Conservation (phyloP, 2,329 filamentous ascomycete genomes). For the Colletotrichum camelliae region DNA sequence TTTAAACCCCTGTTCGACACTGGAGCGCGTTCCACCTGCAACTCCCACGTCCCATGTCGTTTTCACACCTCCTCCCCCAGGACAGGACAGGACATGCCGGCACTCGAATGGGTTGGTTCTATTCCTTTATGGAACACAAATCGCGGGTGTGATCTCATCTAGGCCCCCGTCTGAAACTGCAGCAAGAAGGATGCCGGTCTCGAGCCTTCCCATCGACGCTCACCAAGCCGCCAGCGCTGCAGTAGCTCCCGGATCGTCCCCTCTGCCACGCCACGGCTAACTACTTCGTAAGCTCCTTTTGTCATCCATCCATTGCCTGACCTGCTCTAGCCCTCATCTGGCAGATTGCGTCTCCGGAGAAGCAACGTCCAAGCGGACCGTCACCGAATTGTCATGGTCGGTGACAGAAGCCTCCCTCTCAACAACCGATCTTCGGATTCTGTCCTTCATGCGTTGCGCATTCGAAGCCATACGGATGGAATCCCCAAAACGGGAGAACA, state of each 20-base stretch:
- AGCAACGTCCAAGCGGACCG: background rate
- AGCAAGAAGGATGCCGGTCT: background rate
- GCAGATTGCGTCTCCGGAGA: background rate
- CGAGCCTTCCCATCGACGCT: background rate
- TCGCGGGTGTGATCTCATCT: background rate
- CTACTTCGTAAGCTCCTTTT: background rate
- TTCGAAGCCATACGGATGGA: background rate
- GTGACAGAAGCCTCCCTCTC: background rate
- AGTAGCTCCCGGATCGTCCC: conserved; percentile 14
- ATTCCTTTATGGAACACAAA: background rate
- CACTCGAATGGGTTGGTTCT: background rate
- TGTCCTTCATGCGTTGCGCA: background rate
- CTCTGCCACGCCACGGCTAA: background rate
- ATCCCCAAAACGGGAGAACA: background rate
- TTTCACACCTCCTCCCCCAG: background rate
- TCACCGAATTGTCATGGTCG: background rate
- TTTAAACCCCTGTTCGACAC: conserved; percentile 4
- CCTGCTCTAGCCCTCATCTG: background rate
- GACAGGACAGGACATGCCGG: conserved; percentile 8
- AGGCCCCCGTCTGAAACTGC: conserved; percentile 4
- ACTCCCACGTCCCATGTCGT: background rate
- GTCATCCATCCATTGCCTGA: background rate
- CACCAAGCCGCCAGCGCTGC: background rate
- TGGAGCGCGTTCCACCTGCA: background rate
- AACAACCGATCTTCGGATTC: background rate